phyloP scores from a whole-genome alignment of 208 protist genomes.

The Leishmania amazonensis region DNA sequence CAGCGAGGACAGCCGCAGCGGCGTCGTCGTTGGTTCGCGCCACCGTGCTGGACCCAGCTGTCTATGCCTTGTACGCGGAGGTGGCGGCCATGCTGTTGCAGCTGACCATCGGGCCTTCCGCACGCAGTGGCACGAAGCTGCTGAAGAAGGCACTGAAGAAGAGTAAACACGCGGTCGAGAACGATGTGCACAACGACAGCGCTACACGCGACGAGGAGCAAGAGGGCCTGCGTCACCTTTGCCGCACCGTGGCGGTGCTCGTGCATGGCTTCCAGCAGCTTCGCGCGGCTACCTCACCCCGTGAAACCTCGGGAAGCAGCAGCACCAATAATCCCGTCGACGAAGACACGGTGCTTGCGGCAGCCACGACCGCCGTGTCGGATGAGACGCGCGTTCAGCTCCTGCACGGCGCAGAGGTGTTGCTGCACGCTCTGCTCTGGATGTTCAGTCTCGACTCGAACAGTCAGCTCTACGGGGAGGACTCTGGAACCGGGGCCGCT shows the following conservation, averaged over 20 bases:
- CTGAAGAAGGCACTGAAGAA: conserved; percentile 15
- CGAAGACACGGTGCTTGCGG: not conserved
- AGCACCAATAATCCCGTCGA: not conserved
- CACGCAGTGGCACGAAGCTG: not conserved
- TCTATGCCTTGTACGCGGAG: conserved; percentile 69
- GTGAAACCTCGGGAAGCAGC: not conserved
- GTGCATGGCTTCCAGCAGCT: conserved; percentile 46
- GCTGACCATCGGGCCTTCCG: conserved; percentile 19
- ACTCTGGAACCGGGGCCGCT: not conserved
- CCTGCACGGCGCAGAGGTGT: conserved; percentile 64
- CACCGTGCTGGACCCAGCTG: conserved; percentile 23
- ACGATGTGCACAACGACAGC: not conserved
- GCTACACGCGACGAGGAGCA: conserved; percentile 9
- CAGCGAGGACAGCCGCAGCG: not conserved
- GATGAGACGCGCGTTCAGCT: conserved; percentile 47
- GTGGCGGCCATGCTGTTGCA: conserved; percentile 63
- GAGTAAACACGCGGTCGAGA: not conserved
- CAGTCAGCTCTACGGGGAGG: conserved; percentile 8
- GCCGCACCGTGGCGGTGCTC: conserved; percentile 53
- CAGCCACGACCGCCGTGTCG: conserved; percentile 1
- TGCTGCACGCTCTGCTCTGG: conserved; percentile 59
- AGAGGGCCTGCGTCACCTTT: conserved; percentile 51
- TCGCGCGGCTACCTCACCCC: conserved; percentile 5
- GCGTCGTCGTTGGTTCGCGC: not conserved
- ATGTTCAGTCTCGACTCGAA: conserved; percentile 42